These are phyloP conservation scores for Silene uniflora DNA, from an alignment of 148 eudicot species.

Conservation along the genomic window DNA sequence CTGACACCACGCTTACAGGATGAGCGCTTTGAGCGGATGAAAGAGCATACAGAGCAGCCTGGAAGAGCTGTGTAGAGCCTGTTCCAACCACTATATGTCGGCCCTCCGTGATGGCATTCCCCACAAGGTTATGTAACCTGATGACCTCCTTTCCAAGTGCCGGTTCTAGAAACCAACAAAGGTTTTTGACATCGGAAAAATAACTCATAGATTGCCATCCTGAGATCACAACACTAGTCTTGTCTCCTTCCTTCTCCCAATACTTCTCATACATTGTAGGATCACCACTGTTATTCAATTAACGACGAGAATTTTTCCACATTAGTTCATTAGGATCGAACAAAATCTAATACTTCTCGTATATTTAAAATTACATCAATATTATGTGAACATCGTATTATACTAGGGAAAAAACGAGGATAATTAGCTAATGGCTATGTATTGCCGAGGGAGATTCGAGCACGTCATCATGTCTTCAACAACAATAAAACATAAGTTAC, in stretches of 20 bases:
- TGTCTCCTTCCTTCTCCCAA: constrained; percentile 71
- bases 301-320: not conserved
- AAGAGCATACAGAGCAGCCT: constrained; percentile 86
- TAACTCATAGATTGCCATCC: constrained; percentile 89
- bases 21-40: constrained; percentile 36
- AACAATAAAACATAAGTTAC: not conserved
- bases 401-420: too few relatives aligned
- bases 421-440: too few relatives aligned
- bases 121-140: constrained; percentile 66
- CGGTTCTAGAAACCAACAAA: constrained; percentile 92
- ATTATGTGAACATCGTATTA: too few relatives aligned
- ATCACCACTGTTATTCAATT: constrained; percentile 63
- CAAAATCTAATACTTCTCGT: not conserved
- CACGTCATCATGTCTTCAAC: not conserved
- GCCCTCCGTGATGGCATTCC: constrained; percentile 73
- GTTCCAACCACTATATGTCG: constrained; percentile 86
- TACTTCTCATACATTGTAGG: constrained; percentile 94
- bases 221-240: constrained; percentile 52
- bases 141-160: constrained; percentile 51
- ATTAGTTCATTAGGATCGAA: constrained; percentile 5
- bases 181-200: constrained; percentile 62
- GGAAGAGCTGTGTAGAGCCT: constrained; percentile 85
- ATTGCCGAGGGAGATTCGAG: too few relatives aligned
- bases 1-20: constrained; percentile 81
- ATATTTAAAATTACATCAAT: not conserved